Percentiles rank a stretch among this genome's conserved stretches.
These are phyloP conservation scores for Kokia cookei DNA, from an alignment of 441 rosid genomes.

Conservation along the genomic window DNA sequence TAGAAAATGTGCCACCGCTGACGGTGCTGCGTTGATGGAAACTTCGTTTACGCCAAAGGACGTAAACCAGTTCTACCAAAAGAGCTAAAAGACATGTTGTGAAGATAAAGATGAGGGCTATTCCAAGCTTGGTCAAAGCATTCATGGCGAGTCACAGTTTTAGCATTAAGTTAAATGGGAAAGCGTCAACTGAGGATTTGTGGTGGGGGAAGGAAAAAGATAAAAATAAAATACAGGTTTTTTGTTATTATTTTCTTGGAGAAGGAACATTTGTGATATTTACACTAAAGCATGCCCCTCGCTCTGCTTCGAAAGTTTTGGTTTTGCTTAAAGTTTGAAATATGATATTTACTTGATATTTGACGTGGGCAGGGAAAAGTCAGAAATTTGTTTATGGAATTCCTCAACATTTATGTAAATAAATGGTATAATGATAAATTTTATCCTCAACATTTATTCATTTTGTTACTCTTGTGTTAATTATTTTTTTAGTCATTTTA, in stretches of 20 bases:
- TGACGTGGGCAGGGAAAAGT: too few species aligned
- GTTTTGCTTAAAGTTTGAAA: too few species aligned
- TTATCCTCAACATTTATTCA: too few species aligned
- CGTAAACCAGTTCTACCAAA: slow-evolving; percentile 37
- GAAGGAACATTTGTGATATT: background rate
- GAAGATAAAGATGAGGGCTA: slow-evolving; percentile 38
- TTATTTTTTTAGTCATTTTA: too few species aligned
- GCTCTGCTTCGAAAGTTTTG: too few species aligned
- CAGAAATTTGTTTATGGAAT: too few species aligned
- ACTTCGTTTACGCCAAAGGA: slow-evolving; percentile 37
- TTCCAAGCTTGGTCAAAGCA: slow-evolving; percentile 25
- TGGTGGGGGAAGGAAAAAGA: background rate
- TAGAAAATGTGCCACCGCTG: background rate
- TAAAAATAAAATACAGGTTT: too few species aligned
- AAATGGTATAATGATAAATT: too few species aligned
- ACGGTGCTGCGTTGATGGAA: slow-evolving; percentile 21
- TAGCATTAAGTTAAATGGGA: background rate
- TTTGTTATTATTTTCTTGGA: background rate
- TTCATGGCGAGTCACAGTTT: slow-evolving; percentile 21
- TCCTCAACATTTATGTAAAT: too few species aligned
- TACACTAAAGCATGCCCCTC: too few species aligned
- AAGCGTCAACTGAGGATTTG: background rate
- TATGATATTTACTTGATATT: too few species aligned
- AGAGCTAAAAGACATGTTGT: slow-evolving; percentile 29
- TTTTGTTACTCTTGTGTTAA: too few species aligned